Conservation (phyloP, 2,329 filamentous ascomycete genomes). For the Colletotrichum incanum region DNA sequence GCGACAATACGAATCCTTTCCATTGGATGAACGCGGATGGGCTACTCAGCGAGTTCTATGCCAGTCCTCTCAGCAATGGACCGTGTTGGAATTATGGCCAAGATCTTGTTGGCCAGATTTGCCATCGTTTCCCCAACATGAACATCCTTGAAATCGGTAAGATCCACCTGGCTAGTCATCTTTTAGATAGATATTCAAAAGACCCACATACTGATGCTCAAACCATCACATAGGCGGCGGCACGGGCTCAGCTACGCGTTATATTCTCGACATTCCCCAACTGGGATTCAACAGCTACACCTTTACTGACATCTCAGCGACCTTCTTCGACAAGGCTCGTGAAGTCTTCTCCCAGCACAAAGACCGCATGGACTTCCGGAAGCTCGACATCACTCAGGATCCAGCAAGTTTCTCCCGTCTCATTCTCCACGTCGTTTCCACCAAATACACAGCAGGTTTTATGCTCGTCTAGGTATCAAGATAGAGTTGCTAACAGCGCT, state of each 20-base stretch:
- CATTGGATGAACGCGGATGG: conserved; percentile 30
- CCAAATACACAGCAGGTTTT: neutral
- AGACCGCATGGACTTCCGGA: conserved; percentile 19
- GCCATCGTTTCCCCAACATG: conserved; percentile 28
- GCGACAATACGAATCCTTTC: conserved; percentile 27
- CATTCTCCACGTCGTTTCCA: neutral
- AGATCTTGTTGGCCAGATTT: neutral
- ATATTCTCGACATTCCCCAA: conserved; percentile 11
- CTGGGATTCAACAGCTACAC: conserved; percentile 44
- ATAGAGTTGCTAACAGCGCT: neutral
- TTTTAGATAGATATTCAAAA: neutral
- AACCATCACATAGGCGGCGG: conserved; percentile 7
- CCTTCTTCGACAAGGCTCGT: conserved; percentile 46
- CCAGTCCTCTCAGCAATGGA: conserved; percentile 21
- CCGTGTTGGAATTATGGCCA: conserved; percentile 17
- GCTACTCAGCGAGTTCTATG: conserved; percentile 27
- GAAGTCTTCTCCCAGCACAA: conserved; percentile 37
- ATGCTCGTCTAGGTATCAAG: neutral
- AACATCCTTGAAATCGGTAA: conserved; percentile 50
- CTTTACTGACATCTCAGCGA: conserved; percentile 47
- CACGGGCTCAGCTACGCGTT: conserved; percentile 22
- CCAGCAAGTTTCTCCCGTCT: conserved; percentile 25
- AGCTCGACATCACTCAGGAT: conserved; percentile 52
- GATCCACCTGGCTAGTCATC: neutral
- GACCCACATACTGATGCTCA: neutral